Percentiles rank a stretch among this genome's conserved stretches.
Evolutionary conservation across 2,329 filamentous ascomycete genomes (phyloP).

Genomic region (Phyllosticta ampelicida): DNA sequence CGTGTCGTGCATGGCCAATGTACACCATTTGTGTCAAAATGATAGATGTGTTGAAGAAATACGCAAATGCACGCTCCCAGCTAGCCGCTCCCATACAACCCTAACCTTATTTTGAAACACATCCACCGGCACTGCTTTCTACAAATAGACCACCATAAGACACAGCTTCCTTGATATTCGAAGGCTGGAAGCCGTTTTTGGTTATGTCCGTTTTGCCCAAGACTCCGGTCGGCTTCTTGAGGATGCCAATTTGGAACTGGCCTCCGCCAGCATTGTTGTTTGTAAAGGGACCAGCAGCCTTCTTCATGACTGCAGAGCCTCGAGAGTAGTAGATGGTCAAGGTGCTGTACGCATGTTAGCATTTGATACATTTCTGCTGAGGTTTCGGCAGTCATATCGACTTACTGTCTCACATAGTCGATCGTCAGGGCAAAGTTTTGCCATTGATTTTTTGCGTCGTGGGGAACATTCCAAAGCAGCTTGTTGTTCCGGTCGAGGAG

Average conservation of each 20-base stretch:
- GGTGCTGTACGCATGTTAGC: conserved; percentile 30
- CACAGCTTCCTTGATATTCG: conserved; percentile 27
- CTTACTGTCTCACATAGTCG: conserved; percentile 47
- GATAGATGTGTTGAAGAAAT: neutral
- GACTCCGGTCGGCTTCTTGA: conserved; percentile 47
- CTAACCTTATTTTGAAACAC: conserved; percentile 20
- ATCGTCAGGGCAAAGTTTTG: conserved; percentile 53
- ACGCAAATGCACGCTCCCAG: neutral
- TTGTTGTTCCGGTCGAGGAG: conserved; percentile 25
- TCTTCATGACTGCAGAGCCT: conserved; percentile 34
- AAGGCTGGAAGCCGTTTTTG: conserved; percentile 26
- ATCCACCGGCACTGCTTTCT: conserved; percentile 26
- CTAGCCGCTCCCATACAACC: too few species aligned
- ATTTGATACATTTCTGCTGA: too few species aligned
- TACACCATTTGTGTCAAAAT: neutral
- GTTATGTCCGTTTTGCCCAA: conserved; percentile 29
- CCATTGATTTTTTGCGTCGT: conserved; percentile 39
- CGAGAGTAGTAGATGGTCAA: conserved; percentile 48
- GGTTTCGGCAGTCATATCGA: conserved; percentile 5
- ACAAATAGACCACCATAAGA: conserved; percentile 30
- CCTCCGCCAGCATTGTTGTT: conserved; percentile 48
- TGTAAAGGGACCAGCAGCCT: conserved; percentile 35
- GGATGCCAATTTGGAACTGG: conserved; percentile 51
- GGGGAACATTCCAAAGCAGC: conserved; percentile 40
- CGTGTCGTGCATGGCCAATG: neutral